A percentile compares a stretch with the other conserved stretches of the same genome.
phyloP scores from a whole-genome alignment of 2,329 filamentous ascomycete species.

The Geosmithia morbida region DNA sequence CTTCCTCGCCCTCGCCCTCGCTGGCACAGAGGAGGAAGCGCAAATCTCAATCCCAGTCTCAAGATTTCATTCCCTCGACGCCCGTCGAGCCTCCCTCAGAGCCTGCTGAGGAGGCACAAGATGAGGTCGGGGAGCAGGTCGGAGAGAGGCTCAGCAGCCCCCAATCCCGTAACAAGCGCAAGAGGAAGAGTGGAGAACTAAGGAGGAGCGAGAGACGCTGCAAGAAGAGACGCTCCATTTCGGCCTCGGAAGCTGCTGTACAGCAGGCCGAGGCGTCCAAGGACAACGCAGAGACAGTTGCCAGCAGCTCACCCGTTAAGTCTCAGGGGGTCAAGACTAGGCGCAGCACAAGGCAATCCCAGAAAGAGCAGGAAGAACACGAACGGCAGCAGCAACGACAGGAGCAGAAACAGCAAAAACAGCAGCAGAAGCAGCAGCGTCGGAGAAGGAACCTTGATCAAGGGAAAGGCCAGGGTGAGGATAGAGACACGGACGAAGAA shows the following conservation, averaged over 20 bases:
- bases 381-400: slow-evolving; percentile 1
- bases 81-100: slow-evolving; percentile 6
- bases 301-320: neutral
- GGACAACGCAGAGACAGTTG: neutral
- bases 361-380: neutral
- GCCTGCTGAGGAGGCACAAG: neutral
- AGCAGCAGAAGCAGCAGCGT: neutral
- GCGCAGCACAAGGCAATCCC: neutral
- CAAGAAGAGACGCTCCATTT: slow-evolving; percentile 14
- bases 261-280: neutral
- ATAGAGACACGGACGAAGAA: slow-evolving; percentile 24
- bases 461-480: neutral
- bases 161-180: slow-evolving; percentile 8
- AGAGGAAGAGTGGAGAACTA: slow-evolving; percentile 12
- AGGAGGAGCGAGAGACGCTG: slow-evolving; percentile 8
- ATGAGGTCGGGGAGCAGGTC: no score
- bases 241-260: neutral
- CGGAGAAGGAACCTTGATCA: neutral
- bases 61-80: slow-evolving; percentile 10
- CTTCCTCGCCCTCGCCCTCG: neutral
- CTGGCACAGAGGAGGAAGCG: neutral
- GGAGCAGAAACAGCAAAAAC: slow-evolving; percentile 3
- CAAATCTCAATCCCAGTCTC: neutral
- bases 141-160: neutral
- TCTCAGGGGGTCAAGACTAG: slow-evolving; percentile 1